Base-by-base conservation (phyloP, 805 yeast genomes). In the Grigorovia humatica region DNA sequence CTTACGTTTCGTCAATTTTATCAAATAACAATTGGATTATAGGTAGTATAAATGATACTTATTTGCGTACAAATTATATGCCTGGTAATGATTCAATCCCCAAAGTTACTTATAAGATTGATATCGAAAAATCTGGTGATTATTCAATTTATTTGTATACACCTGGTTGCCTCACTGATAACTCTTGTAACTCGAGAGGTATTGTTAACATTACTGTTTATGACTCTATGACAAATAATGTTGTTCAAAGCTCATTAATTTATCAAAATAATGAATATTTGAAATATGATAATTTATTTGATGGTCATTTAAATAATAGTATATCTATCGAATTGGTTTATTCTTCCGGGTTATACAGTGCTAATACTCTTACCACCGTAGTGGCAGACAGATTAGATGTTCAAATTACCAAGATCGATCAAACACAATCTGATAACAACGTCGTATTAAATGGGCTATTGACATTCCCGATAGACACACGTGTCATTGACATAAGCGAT, bases 231-330 rank as follows among this genome's bases (percentile, higher is more conserved):
- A 59, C 70, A 15, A 68, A 68, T 4, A 52, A 75, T 1, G 59
- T 82, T 3, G 59, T 75, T 2, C 59, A 79, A 1, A 57, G 69
- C 1, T 49, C 40, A 6, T 56, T 75, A 44, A 71, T 91, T 20
- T 88, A 80, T 64, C 98, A 93, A 68, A 88, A 88, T 47, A 93
- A 93, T 65, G 72, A 79, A 40, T 76, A 80, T 51, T 77, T 82
- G 48, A 93, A 93, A 65, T 91, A 88, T 64, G 98, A 93, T 66
- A 72, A 76, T 18, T 62, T 93, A 8, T 91, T 70, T 64, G 71
- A 76, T 44, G 99, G 98, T 1, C 79, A 78, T 53, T 64, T 90
- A 48, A 74, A 78, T 1, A 67, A 74, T 41, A 59, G 74, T 2
- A 77, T 79, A 1, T 70, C 69, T 19, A 70, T 85, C 11, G 71